phyloP scores from a whole-genome alignment of 2,329 filamentous ascomycete species.

The Saccharata proteae region DNA sequence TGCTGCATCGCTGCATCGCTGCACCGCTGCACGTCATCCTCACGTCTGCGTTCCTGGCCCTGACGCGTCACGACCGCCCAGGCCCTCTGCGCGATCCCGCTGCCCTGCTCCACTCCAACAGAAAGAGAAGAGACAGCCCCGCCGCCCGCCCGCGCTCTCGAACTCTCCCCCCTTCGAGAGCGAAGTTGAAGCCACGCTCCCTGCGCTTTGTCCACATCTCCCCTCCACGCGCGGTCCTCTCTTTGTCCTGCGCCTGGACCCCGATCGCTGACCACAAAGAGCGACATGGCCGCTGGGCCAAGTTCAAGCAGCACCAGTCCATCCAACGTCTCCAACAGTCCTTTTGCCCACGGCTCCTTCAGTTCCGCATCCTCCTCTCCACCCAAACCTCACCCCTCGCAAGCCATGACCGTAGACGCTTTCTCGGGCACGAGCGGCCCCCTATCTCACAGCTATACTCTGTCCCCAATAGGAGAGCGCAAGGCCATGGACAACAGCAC shows the following conservation, averaged over 20 bases:
- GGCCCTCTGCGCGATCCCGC: no score
- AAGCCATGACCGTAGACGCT: slow-evolving; percentile 28
- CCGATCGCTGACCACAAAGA: slow-evolving; percentile 7
- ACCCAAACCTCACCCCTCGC: slow-evolving; percentile 21
- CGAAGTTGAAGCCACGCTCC: no score
- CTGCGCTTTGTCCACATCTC: slow-evolving; percentile 7
- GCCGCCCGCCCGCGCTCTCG: no score
- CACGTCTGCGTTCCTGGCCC: no score
- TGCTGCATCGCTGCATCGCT: no score
- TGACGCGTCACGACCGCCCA: no score
- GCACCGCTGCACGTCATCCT: no score
- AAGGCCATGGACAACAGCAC: slow-evolving; percentile 24
- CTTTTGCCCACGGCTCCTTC: slow-evolving; percentile 26
- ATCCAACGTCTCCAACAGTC: slow-evolving; percentile 26
- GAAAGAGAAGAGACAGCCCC: no score
- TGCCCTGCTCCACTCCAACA: no score
- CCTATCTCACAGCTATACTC: slow-evolving; percentile 24
- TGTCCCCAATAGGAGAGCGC: slow-evolving; percentile 30
- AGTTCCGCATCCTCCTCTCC: slow-evolving; percentile 29
- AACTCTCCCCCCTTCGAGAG: no score
- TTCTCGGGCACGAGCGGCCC: slow-evolving; percentile 18
- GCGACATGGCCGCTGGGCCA: slow-evolving; percentile 26
- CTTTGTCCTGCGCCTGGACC: slow-evolving; percentile 6
- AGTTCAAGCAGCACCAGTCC: slow-evolving; percentile 31
- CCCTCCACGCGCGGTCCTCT: slow-evolving; percentile 3